Evolutionary conservation across 148 eudicot species (phyloP).

Genomic region (Persicaria tinctoria): DNA sequence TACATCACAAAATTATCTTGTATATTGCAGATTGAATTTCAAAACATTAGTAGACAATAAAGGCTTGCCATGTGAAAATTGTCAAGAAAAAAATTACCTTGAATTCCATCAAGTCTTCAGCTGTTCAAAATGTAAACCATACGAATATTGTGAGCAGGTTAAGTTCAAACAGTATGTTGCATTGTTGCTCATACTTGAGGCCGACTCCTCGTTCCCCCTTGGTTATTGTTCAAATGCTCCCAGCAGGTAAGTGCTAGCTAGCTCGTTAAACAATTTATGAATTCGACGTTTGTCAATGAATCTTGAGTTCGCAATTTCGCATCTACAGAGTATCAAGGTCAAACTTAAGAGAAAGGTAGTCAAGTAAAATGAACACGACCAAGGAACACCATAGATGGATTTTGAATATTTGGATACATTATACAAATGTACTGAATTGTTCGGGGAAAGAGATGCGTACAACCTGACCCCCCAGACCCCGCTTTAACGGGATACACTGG

Average conservation of each 20-base stretch:
- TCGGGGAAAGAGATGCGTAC: slow-evolving; percentile 41
- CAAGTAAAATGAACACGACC: not conserved
- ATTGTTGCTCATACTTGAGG: slow-evolving; percentile 20
- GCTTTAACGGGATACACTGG: too few species aligned
- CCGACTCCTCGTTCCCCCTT: slow-evolving; percentile 41
- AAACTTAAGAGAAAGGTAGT: slow-evolving; percentile 19
- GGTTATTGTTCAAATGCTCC: slow-evolving; percentile 31
- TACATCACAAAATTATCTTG: not conserved
- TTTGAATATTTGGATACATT: slow-evolving; percentile 55
- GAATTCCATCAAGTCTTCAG: slow-evolving; percentile 66
- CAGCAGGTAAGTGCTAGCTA: slow-evolving; percentile 37
- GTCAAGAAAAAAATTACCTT: slow-evolving; percentile 43
- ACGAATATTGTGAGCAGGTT: slow-evolving; percentile 55
- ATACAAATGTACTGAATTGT: slow-evolving; percentile 47
- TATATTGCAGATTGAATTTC: too few species aligned
- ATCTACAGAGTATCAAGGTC: slow-evolving; percentile 41
- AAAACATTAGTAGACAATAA: not conserved
- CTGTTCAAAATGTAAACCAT: slow-evolving; percentile 54
- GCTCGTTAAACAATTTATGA: slow-evolving; percentile 65
- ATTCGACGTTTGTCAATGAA: slow-evolving; percentile 69
- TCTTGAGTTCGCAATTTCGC: slow-evolving; percentile 50
- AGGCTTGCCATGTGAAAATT: not conserved
- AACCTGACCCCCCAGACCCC: too few species aligned
- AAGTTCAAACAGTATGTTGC: slow-evolving; percentile 67
- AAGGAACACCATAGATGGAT: not conserved